Evolutionary conservation across 2,329 filamentous ascomycete genomes (phyloP).

Genomic region (Ophiostoma sp.): DNA sequence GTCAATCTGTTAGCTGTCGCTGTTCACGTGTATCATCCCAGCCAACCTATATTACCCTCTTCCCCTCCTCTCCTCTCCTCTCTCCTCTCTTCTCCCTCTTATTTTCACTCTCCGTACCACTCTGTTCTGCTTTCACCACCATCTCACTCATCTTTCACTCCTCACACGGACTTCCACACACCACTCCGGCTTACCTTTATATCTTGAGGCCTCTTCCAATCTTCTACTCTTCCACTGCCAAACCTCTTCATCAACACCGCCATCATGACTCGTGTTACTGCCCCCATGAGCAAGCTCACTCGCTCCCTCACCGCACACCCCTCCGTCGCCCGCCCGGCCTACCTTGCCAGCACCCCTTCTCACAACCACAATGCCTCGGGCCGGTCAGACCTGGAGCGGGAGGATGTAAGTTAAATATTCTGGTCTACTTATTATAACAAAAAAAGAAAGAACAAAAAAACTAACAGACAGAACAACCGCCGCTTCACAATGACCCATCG

Average conservation of each 20-base stretch:
- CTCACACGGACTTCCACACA: background rate
- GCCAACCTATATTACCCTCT: background rate
- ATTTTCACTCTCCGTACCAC: background rate
- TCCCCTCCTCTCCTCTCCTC: background rate
- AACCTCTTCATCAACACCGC: background rate
- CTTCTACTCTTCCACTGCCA: background rate
- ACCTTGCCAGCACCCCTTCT: slow-evolving; percentile 30
- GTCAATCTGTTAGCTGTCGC: background rate
- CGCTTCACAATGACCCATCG: slow-evolving; percentile 45
- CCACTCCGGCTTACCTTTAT: background rate
- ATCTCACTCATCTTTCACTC: background rate
- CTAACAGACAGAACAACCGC: slow-evolving; percentile 31
- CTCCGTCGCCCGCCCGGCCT: slow-evolving; percentile 34
- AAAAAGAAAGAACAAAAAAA: background rate
- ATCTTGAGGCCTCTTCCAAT: background rate
- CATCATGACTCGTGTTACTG: slow-evolving; percentile 47
- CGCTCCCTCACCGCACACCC: slow-evolving; percentile 44
- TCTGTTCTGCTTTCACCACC: background rate
- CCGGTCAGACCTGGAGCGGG: slow-evolving; percentile 40
- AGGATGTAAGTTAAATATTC: slow-evolving; percentile 38
- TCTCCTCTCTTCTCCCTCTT: background rate
- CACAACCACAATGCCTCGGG: slow-evolving; percentile 40
- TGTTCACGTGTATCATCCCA: background rate
- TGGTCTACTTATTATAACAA: background rate
- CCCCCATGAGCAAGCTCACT: slow-evolving; percentile 46